Percentiles rank a stretch among this genome's conserved stretches.
Evolutionary conservation across 139 green algal species (phyloP).

Genomic region (Trebouxia sp.): DNA sequence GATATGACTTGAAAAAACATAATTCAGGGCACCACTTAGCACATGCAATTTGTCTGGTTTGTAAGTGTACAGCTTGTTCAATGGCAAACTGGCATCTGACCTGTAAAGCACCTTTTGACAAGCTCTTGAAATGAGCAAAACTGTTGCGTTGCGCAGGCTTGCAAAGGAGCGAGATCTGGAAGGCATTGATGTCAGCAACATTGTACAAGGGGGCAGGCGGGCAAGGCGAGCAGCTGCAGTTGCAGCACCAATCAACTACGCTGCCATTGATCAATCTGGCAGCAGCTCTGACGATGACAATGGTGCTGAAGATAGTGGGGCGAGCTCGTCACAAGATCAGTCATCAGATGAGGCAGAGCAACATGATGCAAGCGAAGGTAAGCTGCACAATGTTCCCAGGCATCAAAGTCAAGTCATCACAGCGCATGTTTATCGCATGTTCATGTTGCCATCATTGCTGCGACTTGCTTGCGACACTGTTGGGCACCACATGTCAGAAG

Average conservation of each 20-base stretch:
- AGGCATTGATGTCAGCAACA: constrained; percentile 80
- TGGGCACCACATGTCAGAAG: too few relatives aligned
- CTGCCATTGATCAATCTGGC: constrained; percentile 3
- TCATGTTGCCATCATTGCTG: too few relatives aligned
- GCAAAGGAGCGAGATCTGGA: constrained; percentile 66
- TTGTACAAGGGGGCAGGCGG: constrained; percentile 52
- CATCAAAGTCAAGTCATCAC: background rate
- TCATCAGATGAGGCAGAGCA: background rate
- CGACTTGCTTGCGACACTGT: too few relatives aligned
- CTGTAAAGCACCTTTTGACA: too few relatives aligned
- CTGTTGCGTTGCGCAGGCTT: constrained; percentile 41
- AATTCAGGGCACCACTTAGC: too few relatives aligned
- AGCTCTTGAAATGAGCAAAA: too few relatives aligned
- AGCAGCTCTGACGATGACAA: background rate
- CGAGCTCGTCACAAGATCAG: too few relatives aligned
- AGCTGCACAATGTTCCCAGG: background rate
- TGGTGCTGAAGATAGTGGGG: background rate
- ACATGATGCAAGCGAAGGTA: background rate
- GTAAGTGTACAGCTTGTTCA: too few relatives aligned
- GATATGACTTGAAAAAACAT: too few relatives aligned
- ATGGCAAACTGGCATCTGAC: too few relatives aligned
- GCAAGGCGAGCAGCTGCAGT: constrained; percentile 40
- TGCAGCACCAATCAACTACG: constrained; percentile 36
- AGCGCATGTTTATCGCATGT: too few relatives aligned
- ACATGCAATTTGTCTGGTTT: too few relatives aligned